These are phyloP conservation scores for Phytophthora colocasiae DNA, from an alignment of 352 stramenopile genomes.

Conservation along the genomic window DNA sequence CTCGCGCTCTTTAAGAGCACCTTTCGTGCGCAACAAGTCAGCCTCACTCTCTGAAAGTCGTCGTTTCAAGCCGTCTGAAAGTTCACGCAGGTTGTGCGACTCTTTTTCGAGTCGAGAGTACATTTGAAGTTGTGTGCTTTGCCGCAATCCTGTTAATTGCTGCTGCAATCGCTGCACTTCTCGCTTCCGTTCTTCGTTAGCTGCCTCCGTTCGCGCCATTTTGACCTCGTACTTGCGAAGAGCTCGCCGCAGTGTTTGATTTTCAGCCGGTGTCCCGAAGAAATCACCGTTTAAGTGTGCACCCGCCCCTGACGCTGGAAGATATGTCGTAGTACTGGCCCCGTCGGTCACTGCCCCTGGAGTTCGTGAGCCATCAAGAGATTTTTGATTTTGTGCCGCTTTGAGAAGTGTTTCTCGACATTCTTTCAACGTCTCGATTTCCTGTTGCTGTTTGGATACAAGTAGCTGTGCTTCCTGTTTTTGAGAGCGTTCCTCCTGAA, in stretches of 20 bases:
- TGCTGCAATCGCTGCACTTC: conserved; percentile 63
- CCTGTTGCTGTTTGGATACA: conserved; percentile 23
- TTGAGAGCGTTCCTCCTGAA: conserved; percentile 23
- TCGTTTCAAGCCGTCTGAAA: conserved; percentile 35
- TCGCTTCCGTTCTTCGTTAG: conserved; percentile 47
- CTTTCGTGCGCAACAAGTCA: conserved; percentile 62
- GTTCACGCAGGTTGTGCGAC: conserved; percentile 38
- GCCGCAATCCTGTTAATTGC: conserved; percentile 51
- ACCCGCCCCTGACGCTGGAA: conserved; percentile 1
- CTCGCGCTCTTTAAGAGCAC: conserved; percentile 61
- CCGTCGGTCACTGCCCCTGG: conserved; percentile 1
- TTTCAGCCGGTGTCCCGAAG: conserved; percentile 51
- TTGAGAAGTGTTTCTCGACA: conserved; percentile 18
- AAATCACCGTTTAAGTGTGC: conserved; percentile 28
- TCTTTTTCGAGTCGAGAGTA: conserved; percentile 65
- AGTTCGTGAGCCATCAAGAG: conserved; percentile 4
- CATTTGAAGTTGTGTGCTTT: conserved; percentile 61
- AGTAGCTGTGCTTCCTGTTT: conserved; percentile 18
- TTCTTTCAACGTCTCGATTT: conserved; percentile 29
- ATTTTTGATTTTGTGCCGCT: conserved; percentile 21
- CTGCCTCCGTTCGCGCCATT: conserved; percentile 47
- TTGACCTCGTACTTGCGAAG: conserved; percentile 65
- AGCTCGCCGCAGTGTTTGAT: conserved; percentile 57
- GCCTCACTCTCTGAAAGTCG: conserved; percentile 47
- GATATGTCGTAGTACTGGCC: not conserved